phyloP scores from a whole-genome alignment of 257 asterid genomes.

The Apocynum venetum region DNA sequence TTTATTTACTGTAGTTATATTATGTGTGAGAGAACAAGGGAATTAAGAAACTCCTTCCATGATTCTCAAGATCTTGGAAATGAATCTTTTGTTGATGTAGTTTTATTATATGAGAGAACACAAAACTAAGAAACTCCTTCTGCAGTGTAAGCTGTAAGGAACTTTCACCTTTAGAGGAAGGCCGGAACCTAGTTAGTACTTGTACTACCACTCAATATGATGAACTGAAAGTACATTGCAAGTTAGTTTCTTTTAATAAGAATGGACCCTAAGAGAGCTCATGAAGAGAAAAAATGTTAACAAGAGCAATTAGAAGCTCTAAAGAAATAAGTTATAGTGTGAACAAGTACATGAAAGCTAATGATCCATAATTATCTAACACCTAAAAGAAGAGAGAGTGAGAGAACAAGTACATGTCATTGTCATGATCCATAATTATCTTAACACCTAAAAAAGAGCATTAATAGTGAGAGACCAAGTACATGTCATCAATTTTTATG shows the following conservation, averaged over 20 bases:
- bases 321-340: not conserved
- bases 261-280: not conserved
- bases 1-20: not conserved
- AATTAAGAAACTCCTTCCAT: not conserved
- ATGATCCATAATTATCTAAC: not conserved
- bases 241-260: not conserved
- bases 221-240: not conserved
- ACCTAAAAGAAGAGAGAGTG: not conserved
- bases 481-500: not conserved
- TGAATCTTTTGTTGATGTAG: not conserved
- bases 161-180: not conserved
- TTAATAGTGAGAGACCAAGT: not conserved
- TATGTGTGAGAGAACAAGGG: not conserved
- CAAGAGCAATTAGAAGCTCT: not conserved
- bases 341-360: not conserved
- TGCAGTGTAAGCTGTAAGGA: not conserved
- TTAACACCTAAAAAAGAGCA: not conserved
- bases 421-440: not conserved
- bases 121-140: not conserved
- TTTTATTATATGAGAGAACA: not conserved
- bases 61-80: not conserved
- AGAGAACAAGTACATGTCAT: not conserved
- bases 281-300: not conserved
- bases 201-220: not conserved
- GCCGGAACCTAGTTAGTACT: not conserved